Conservation (phyloP, 2,329 filamentous ascomycete species). For the Colletotrichum karsti region DNA sequence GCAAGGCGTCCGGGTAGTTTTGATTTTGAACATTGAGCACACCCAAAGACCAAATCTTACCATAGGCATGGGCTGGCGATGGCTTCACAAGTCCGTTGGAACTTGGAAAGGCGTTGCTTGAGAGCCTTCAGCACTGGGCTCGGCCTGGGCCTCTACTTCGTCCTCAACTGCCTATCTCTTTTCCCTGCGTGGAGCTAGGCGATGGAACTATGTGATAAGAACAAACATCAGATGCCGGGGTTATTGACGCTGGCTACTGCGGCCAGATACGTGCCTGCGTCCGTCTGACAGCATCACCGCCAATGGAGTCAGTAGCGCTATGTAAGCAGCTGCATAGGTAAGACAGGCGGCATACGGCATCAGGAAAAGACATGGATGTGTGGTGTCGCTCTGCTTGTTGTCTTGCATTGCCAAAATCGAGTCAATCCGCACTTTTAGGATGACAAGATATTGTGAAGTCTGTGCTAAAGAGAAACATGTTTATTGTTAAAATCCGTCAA, state of each 20-base stretch:
- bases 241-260: not conserved
- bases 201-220: not conserved
- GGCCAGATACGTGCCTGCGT: not conserved
- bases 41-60: too few relatives aligned
- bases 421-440: not conserved
- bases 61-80: too few relatives aligned
- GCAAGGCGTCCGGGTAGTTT: too few relatives aligned
- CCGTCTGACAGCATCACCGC: not conserved
- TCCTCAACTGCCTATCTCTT: not conserved
- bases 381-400: not conserved
- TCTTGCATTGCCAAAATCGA: not conserved
- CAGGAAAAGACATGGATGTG: not conserved
- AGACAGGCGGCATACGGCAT: not conserved
- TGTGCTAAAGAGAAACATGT: not conserved
- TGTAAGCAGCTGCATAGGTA: not conserved
- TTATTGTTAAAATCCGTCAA: too few relatives aligned
- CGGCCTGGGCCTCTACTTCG: not conserved
- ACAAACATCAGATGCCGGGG: not conserved
- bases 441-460: not conserved
- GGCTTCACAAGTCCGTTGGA: too few relatives aligned
- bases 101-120: too few relatives aligned
- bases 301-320: not conserved
- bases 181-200: not conserved
- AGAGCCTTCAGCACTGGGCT: too few relatives aligned
- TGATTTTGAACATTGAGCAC: too few relatives aligned